Base-by-base conservation (phyloP, 371 early-diverging fungal genomes). In the Circinella minor region DNA sequence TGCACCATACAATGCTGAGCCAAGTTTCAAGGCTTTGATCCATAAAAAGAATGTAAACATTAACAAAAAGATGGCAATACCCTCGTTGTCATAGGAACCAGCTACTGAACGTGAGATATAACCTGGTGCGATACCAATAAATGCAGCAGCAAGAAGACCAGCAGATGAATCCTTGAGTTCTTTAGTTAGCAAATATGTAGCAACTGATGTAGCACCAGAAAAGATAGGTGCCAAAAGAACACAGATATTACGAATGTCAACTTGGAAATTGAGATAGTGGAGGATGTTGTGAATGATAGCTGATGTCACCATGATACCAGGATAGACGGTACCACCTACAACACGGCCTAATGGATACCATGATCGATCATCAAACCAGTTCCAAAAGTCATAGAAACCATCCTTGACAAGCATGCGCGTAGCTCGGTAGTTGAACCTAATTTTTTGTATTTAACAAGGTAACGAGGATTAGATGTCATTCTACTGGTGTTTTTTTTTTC, bases 291-390 rank as follows among this genome's bases (percentile, higher is more conserved):
- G 95, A 74, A 99, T 95, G 15, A 92, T 76, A n/a, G 96, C 98
- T 4, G 99, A 94, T 15, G 99, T 98, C 61, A 99, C 91, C 97
- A 99, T 98, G 74, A 99, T 86, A 39, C 99, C 98, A 6, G 99
- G 99, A 82, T 97, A 99, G 38, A 99, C 93, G 0, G 99, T 99
- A 37, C 97, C 97, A 47, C 98, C 98, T 4, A 99, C 99, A 43
- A 98, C 98, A 73, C 99, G 95, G 63, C 99, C 99, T 36, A 98
- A 89, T 5, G 99, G 99, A 77, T 99, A 98, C 99, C 99, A 99
- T 7, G 97, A 95, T 55, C 93, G 90, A 80, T 96, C 95, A 79
- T 99, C 99, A 75, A 97, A 98, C 99, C 99, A 99, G 85, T 97
- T 98, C 91, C 96, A 94, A 81, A 99, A 99, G 69, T 96, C 95